Conservation (phyloP, 2,329 filamentous ascomycete genomes). For the Waltergamsia citrina region DNA sequence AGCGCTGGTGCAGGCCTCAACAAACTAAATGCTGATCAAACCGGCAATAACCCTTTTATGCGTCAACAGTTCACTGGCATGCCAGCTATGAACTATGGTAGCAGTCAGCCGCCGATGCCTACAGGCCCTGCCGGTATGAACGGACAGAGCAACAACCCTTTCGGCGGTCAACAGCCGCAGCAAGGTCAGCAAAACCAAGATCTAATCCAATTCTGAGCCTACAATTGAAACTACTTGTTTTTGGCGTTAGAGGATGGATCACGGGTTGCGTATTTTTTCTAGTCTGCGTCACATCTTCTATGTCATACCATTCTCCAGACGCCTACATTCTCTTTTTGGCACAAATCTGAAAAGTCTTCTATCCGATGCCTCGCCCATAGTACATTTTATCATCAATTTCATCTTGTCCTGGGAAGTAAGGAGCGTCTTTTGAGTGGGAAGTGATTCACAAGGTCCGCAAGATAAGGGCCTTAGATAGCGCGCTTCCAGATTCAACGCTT, state of each 20-base stretch:
- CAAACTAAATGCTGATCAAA: slow-evolving; percentile 60
- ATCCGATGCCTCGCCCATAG: neutral
- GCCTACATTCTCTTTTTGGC: neutral
- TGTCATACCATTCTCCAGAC: neutral
- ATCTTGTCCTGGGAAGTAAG: neutral
- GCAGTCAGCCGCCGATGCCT: slow-evolving; percentile 38
- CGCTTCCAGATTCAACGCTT: slow-evolving; percentile 3
- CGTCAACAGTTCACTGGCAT: slow-evolving; percentile 75
- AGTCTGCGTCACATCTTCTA: neutral
- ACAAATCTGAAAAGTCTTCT: neutral
- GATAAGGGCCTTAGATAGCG: slow-evolving; percentile 3
- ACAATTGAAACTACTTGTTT: neutral
- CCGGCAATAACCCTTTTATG: slow-evolving; percentile 84
- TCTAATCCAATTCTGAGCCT: slow-evolving; percentile 50
- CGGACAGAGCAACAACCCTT: slow-evolving; percentile 48
- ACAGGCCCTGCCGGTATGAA: slow-evolving; percentile 49
- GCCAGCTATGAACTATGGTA: slow-evolving; percentile 48
- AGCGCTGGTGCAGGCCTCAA: slow-evolving; percentile 77
- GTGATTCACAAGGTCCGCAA: neutral
- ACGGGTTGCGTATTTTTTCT: neutral
- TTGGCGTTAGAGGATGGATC: neutral
- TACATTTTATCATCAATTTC: neutral
- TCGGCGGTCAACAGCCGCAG: slow-evolving; percentile 35
- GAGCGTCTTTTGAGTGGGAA: neutral
- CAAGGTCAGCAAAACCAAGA: slow-evolving; percentile 42